Evolutionary conservation across 306 rosid species (phyloP).

Genomic region (Begonia masoniana): DNA sequence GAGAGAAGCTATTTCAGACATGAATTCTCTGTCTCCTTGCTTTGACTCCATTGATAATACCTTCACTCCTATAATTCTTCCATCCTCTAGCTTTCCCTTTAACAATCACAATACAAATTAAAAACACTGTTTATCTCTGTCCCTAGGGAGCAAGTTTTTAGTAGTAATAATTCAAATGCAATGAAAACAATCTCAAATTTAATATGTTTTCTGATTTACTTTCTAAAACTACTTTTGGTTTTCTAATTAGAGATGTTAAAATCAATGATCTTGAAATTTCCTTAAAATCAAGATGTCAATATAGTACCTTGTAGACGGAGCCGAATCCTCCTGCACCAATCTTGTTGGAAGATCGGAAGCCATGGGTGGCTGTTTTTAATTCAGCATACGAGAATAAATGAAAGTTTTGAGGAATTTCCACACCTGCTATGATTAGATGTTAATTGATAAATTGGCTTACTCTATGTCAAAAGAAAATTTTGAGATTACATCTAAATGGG

Average conservation of each 20-base stretch:
- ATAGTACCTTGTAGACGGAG: conserved; percentile 18
- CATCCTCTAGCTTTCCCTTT: conserved; percentile 14
- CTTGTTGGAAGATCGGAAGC: conserved; percentile 16
- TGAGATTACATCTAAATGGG: too few species aligned
- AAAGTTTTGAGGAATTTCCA: conserved; percentile 7
- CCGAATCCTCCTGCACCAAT: conserved; percentile 26
- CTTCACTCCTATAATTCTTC: conserved; percentile 17
- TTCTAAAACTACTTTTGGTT: too few species aligned
- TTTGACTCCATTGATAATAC: conserved; percentile 16
- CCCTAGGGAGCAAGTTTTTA: too few species aligned
- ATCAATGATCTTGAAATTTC: too few species aligned
- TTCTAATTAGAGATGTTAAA: too few species aligned
- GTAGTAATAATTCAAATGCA: too few species aligned
- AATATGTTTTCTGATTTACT: neutral
- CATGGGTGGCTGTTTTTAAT: conserved; percentile 20
- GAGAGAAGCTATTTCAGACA: conserved; percentile 20
- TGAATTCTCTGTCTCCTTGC: conserved; percentile 25
- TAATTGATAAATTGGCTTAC: neutral
- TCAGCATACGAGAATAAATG: conserved; percentile 14
- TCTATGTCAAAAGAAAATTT: neutral
- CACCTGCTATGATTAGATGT: neutral
- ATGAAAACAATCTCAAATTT: too few species aligned
- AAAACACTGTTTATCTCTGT: too few species aligned
- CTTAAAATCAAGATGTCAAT: too few species aligned
- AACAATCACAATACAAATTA: too few species aligned